Base-by-base conservation (phyloP, 177 flowering plant genomes). In the Telopea speciosissima region DNA sequence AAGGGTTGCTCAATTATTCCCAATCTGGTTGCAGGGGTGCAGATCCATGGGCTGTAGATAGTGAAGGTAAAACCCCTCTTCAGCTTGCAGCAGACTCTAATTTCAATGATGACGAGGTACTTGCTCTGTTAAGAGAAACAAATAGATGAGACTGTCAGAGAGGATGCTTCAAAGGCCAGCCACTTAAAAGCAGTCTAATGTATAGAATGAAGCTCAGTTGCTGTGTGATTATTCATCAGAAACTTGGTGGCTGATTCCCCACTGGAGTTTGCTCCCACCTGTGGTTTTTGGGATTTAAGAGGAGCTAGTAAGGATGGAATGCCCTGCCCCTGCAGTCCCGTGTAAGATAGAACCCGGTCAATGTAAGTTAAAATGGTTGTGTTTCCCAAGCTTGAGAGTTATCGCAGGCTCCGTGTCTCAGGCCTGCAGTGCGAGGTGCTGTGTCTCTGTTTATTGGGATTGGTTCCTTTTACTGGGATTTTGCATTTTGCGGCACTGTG, bases 21-120 rank as follows among this genome's bases (percentile, higher is more conserved):
- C 25, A n/a, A 25, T 68, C 61, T 60, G 42, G 68, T 67, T 74
- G 78, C 92, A 92, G 97, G 82, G 92, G 97, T 44, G 93, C 93
- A 14, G 80, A 92, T 76, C 76, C 86, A 49, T 81, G 71, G 22
- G 85, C 82, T 49, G 70, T 74, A 22, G 88, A 88, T 69, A 67
- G 19, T 42, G 85, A 83, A 62, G 95, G 90, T 16, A 84, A 80
- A 74, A 88, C 85, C 21, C 79, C 90, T 66, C 68, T 82, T 54
- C 84, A 85, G 62, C 79, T 82, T 31, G 80, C 79, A 52, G 60
- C 67, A 67, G 97, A 90, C 64, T 78, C 83, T 16, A 81, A 84
- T 42, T 81, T 89, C 33, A 81, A 70, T 26, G 95, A 94, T 40
- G 75, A 66, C 59, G 97, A 94, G 54, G 76, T 90, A 63, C 84